Conservation (phyloP, 2,329 filamentous ascomycete species). For the Paecilomyces fulvus region DNA sequence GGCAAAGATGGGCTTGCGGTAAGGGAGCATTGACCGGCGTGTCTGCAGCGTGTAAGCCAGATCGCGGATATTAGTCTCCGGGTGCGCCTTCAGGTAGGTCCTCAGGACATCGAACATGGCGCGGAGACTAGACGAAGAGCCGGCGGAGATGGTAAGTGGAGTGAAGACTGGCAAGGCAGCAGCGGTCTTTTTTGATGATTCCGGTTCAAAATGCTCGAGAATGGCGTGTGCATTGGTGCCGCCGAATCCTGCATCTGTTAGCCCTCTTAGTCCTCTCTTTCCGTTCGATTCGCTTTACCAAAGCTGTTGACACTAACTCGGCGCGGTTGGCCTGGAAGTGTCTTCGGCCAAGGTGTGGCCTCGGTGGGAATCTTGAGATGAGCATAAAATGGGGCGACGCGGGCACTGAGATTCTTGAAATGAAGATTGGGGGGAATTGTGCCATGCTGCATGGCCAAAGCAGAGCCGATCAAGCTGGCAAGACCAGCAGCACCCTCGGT, state of each 20-base stretch:
- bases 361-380: slow-evolving; percentile 28
- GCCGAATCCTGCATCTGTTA: slow-evolving; percentile 4
- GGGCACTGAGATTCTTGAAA: slow-evolving; percentile 27
- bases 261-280: no score
- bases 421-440: slow-evolving; percentile 38
- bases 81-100: neutral
- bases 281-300: no score
- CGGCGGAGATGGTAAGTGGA: slow-evolving; percentile 7
- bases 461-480: slow-evolving; percentile 11
- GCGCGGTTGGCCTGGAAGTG: neutral
- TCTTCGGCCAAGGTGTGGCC: slow-evolving; percentile 13
- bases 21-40: slow-evolving; percentile 1
- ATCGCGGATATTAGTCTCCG: neutral
- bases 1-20: neutral
- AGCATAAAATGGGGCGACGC: no score
- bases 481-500: no score
- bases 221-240: slow-evolving; percentile 17
- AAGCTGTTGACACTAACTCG: slow-evolving; percentile 20
- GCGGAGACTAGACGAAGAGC: neutral
- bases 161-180: neutral
- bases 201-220: slow-evolving; percentile 6
- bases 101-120: neutral
- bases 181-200: no score
- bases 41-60: slow-evolving; percentile 6
- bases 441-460: slow-evolving; percentile 34